These are phyloP conservation scores for Wolfiporia cocos DNA, from an alignment of 1,284 basidiomycete genomes.

Conservation along the genomic window DNA sequence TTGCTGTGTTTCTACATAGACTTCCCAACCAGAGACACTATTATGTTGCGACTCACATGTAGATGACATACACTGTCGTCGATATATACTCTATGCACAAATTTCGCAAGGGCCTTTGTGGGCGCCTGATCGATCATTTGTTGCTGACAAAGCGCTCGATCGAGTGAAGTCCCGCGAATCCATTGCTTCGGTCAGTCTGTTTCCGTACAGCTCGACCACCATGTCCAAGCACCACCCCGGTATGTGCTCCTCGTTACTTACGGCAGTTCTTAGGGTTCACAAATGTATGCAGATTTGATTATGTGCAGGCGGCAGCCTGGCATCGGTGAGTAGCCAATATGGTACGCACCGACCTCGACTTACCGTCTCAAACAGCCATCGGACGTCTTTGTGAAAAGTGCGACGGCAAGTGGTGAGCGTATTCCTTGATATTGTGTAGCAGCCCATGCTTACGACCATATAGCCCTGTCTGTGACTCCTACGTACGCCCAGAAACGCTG, in stretches of 20 bases:
- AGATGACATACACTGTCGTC: not conserved
- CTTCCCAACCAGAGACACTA: too few species aligned
- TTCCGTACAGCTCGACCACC: conserved; percentile 21
- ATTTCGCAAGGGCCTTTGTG: not conserved
- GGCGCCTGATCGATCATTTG: too few species aligned
- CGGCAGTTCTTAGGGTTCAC: conserved; percentile 3
- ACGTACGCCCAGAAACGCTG: conserved; percentile 95
- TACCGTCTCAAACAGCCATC: conserved; percentile 84
- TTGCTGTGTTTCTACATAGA: conserved; percentile 5
- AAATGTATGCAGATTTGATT: conserved; percentile 66
- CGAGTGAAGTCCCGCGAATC: too few species aligned
- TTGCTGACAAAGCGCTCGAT: not conserved
- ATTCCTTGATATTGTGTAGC: not conserved
- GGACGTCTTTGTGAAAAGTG: conserved; percentile 98
- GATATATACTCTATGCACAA: not conserved
- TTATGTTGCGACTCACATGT: not conserved
- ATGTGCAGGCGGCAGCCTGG: conserved; percentile 97
- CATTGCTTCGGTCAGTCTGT: not conserved
- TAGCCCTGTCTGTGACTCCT: conserved; percentile 98
- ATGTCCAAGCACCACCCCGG: conserved; percentile 94
- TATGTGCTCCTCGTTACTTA: conserved; percentile 28
- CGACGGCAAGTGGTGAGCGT: conserved; percentile 93
- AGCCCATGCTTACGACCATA: not conserved
- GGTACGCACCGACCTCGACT: too few species aligned
- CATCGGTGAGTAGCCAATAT: conserved; percentile 68